A percentile compares a stretch with the other conserved stretches of the same genome.
These are phyloP conservation scores for Hericium erinaceus DNA, from an alignment of 768 basidiomycete genomes.

Conservation along the genomic window DNA sequence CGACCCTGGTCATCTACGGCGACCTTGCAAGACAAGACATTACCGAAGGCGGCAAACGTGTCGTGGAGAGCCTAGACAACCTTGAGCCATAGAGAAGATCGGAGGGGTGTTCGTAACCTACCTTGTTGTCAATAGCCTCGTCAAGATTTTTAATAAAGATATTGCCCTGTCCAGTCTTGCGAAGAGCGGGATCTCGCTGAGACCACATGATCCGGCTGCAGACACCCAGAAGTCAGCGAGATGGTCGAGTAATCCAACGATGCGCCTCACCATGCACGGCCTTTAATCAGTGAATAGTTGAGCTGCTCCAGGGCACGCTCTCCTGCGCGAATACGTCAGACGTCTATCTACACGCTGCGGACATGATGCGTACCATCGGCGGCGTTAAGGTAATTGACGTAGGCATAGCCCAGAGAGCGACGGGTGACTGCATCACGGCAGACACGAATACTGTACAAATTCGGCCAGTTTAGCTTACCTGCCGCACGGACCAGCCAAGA, in stretches of 20 bases:
- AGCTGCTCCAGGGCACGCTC: conserved; percentile 98
- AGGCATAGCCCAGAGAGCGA: conserved; percentile 98
- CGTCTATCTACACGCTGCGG: neutral
- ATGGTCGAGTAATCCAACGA: neutral
- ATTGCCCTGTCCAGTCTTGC: conserved; percentile 99
- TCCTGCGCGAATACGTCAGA: conserved; percentile 34
- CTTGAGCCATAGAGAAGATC: neutral
- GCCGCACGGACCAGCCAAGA: neutral
- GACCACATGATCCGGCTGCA: conserved; percentile 99
- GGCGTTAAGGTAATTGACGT: conserved; percentile 97
- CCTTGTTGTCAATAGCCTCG: conserved; percentile 96
- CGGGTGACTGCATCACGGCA: conserved; percentile 99
- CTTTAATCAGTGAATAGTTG: conserved; percentile 99
- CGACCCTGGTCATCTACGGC: conserved; percentile 92
- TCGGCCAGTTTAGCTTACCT: conserved; percentile 1
- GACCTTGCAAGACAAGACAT: conserved; percentile 98
- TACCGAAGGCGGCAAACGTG: conserved; percentile 98
- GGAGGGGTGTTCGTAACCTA: conserved; percentile 16
- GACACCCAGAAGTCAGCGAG: conserved; percentile 3
- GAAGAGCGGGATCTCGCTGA: conserved; percentile 97
- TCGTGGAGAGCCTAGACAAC: conserved; percentile 83
- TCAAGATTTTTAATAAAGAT: conserved; percentile 99
- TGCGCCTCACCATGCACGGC: conserved; percentile 74
- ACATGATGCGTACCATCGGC: conserved; percentile 61
- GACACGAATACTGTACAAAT: conserved; percentile 76